Base-by-base conservation (phyloP, 805 yeast genomes). In the Saturnispora besseyi region DNA sequence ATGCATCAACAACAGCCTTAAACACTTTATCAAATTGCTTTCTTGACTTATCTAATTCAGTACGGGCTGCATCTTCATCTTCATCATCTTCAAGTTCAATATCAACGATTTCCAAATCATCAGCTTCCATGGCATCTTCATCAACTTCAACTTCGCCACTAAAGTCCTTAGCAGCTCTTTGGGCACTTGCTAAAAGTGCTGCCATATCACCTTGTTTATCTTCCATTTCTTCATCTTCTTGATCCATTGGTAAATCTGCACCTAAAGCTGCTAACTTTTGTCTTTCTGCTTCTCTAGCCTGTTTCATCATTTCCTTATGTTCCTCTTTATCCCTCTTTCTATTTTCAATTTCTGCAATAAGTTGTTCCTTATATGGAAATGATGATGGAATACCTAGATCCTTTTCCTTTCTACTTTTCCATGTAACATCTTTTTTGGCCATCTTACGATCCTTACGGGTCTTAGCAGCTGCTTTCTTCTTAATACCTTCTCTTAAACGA, bases 341-440 rank as follows among this genome's bases (percentile, higher is more conserved):
- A 30, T 74, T 79, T 66, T 86, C 93, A 53, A 86, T 79, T 58
- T 85, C 87, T 54, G 70, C 71, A 51, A 93, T 71, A 51, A 93
- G 80, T 66, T 78, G 77, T 55, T 86, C 95, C 67, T 91, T 93
- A 72, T 89, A 93, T 32, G 99, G 99, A 76, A 89, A 93, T 59
- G 83, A 81, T 47, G 95, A 73, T 50, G 99, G 99, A 59, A 93
- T 91, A 56, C 98, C 98, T 10, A 91, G 90, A 65, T 90, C 97
- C 69, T 87, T 91, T 61, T 79, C 80, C 51, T 70, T 69, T 61
- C 82, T 81, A 15, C 96, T 86, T 65, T 79, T 88, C 99, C 99
- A 93, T 13, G 98, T 93, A 4, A 79, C 80, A 66, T 91, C 97
- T 63, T 79, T 89, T 76, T 93, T 93, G 18, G 96, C 77, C 26